Percentiles rank a stretch among this genome's conserved stretches.
Evolutionary conservation across 768 basidiomycete species (phyloP).

Genomic region (Coprinopsis marcescibilis): DNA sequence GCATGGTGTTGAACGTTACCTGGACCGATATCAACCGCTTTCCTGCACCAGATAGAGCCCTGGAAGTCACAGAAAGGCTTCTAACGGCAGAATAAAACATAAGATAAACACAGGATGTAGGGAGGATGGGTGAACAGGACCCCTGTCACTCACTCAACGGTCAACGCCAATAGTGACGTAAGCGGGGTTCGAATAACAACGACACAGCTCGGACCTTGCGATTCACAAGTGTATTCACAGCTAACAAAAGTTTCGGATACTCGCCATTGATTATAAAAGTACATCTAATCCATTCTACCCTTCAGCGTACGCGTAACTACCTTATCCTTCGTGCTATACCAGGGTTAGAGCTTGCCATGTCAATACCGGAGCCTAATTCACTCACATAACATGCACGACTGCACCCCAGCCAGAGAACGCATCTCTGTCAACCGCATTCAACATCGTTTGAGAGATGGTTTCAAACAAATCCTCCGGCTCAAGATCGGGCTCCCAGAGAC

Average conservation of each 20-base stretch:
- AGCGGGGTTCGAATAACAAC: constrained; percentile 11
- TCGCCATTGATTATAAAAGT: neutral
- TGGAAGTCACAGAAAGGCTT: constrained; percentile 20
- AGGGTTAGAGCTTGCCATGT: neutral
- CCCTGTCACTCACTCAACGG: neutral
- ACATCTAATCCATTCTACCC: constrained; percentile 80
- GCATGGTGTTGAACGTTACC: constrained; percentile 28
- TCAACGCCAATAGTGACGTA: constrained; percentile 12
- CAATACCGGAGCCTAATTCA: constrained; percentile 11
- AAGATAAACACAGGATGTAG: constrained; percentile 11
- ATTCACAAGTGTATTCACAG: neutral
- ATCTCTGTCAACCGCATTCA: constrained; percentile 95
- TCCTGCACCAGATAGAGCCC: constrained; percentile 20
- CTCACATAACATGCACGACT: constrained; percentile 92
- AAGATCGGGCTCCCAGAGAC: constrained; percentile 96
- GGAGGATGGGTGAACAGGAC: constrained; percentile 6
- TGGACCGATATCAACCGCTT: constrained; percentile 58
- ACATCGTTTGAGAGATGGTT: constrained; percentile 92
- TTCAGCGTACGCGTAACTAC: constrained; percentile 83
- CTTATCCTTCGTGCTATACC: constrained; percentile 60
- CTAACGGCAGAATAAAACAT: constrained; percentile 30
- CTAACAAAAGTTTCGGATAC: too few species aligned
- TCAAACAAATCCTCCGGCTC: constrained; percentile 97
- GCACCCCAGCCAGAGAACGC: constrained; percentile 97
- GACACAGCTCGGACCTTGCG: neutral